phyloP scores from a whole-genome alignment of 768 basidiomycete species.

The Pilatotrama ljubarskyi region DNA sequence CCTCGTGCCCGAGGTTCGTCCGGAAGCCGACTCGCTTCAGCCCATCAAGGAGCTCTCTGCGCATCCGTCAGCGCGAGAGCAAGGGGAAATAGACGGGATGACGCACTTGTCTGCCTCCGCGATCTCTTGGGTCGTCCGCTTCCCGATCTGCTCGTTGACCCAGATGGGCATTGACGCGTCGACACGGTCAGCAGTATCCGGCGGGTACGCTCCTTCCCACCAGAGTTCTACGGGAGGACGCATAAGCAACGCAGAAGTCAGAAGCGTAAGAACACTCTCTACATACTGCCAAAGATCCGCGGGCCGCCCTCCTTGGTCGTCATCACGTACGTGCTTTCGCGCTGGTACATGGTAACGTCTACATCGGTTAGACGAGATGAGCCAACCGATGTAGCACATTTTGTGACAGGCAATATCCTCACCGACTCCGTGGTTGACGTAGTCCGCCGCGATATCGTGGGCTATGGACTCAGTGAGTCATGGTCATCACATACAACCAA shows the following conservation, averaged over 20 bases:
- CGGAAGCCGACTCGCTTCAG: constrained; percentile 60
- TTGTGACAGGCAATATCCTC: constrained; percentile 11
- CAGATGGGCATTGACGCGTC: constrained; percentile 48
- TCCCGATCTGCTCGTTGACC: constrained; percentile 30
- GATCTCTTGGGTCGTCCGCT: constrained; percentile 36
- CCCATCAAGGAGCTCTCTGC: constrained; percentile 50
- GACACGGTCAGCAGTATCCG: constrained; percentile 56
- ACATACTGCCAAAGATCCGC: constrained; percentile 32
- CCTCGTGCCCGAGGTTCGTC: constrained; percentile 49
- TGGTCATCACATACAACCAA: neutral
- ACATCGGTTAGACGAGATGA: neutral
- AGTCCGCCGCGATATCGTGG: constrained; percentile 53
- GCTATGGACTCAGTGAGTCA: constrained; percentile 24
- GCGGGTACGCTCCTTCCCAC: constrained; percentile 47
- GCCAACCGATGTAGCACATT: neutral
- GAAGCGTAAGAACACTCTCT: too few species aligned
- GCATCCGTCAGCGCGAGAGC: neutral
- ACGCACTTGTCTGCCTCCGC: constrained; percentile 32
- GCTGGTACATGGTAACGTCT: constrained; percentile 64
- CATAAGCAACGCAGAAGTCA: too few species aligned
- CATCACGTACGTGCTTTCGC: constrained; percentile 52
- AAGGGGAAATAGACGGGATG: neutral
- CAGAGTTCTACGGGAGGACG: constrained; percentile 32
- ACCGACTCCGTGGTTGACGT: constrained; percentile 47
- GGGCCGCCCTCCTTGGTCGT: constrained; percentile 39